Percentiles rank a stretch among this genome's conserved stretches.
Evolutionary conservation across 306 rosid species (phyloP).

Genomic region (Castanea sativa): DNA sequence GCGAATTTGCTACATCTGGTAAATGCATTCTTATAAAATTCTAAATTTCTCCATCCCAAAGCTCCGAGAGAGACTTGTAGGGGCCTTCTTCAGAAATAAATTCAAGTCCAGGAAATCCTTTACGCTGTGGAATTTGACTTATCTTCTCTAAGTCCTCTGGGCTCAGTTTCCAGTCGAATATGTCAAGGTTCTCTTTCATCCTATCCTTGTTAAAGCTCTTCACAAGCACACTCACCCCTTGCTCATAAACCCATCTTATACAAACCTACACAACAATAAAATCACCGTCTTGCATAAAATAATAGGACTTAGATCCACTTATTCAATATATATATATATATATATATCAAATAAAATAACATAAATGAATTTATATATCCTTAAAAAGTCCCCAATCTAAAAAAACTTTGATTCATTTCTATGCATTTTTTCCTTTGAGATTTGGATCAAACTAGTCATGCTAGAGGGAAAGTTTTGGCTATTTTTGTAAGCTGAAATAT

Average conservation of each 20-base stretch:
- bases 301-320: no score
- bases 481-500: no score
- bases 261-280: slow-evolving; percentile 6
- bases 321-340: no score
- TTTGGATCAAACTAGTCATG: no score
- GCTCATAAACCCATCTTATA: slow-evolving; percentile 28
- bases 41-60: slow-evolving; percentile 22
- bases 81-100: slow-evolving; percentile 12
- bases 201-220: slow-evolving; percentile 29
- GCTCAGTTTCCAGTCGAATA: slow-evolving; percentile 19
- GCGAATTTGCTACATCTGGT: no score
- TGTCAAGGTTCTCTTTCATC: slow-evolving; percentile 17
- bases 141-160: slow-evolving; percentile 13
- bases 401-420: no score
- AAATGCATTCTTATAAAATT: neutral
- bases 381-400: neutral
- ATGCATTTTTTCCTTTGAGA: no score
- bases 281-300: neutral
- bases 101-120: neutral
- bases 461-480: no score
- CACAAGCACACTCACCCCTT: slow-evolving; percentile 24
- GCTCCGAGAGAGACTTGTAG: slow-evolving; percentile 18
- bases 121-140: slow-evolving; percentile 19
- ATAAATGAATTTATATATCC: neutral
- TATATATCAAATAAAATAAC: no score